Evolutionary conservation across 73 alveolate species (phyloP).

Genomic region (Paraurostyla sp.): DNA sequence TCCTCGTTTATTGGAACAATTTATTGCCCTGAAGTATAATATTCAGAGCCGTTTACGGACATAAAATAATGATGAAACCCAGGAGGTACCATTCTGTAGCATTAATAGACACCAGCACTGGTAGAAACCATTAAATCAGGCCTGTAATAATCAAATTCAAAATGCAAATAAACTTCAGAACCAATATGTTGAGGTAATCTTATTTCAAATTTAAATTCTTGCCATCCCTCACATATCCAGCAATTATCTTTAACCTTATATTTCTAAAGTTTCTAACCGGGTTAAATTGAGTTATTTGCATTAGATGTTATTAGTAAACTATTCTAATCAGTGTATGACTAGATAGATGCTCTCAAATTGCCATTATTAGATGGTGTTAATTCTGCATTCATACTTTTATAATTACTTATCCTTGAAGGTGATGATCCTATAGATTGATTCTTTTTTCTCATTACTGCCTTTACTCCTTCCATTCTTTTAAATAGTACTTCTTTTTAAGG

Average conservation of each 20-base stretch:
- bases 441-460: slow-evolving; percentile 29
- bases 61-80: slow-evolving; percentile 46
- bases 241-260: slow-evolving; percentile 54
- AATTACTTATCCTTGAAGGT: not conserved
- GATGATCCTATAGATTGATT: slow-evolving; percentile 17
- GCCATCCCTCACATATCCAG: slow-evolving; percentile 77
- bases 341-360: not conserved
- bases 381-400: too few relatives aligned
- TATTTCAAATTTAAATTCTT: slow-evolving; percentile 17
- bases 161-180: not conserved
- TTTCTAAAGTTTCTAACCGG: slow-evolving; percentile 1
- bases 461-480: slow-evolving; percentile 46
- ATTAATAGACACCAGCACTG: slow-evolving; percentile 21
- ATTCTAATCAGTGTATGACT: not conserved
- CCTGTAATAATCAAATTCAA: slow-evolving; percentile 57
- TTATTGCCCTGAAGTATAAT: not conserved
- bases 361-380: not conserved
- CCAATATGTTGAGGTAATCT: slow-evolving; percentile 21
- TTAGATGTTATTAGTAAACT: too few relatives aligned
- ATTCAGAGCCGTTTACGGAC: slow-evolving; percentile 2
- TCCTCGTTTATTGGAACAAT: slow-evolving; percentile 2
- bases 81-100: slow-evolving; percentile 53
- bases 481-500: slow-evolving; percentile 48
- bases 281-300: not conserved
- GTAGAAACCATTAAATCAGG: slow-evolving; percentile 38